Conservation (phyloP, 495 filamentous ascomycete species). For the Apiosordaria backusii region DNA sequence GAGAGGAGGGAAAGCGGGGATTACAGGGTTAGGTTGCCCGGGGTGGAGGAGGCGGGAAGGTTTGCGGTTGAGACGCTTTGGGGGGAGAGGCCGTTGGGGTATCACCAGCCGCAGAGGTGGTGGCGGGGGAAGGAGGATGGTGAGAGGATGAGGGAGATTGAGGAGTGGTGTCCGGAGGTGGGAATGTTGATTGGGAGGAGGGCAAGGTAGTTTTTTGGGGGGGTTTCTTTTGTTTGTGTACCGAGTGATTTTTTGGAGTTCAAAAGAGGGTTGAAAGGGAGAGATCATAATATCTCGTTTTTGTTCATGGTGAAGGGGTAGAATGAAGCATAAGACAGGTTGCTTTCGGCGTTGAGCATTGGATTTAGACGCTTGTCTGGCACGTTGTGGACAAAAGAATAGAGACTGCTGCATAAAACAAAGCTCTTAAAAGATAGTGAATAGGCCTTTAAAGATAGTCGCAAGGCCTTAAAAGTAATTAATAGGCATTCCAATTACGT, state of each 20-base stretch:
- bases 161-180: constrained; percentile 23
- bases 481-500: too few relatives aligned
- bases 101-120: constrained; percentile 22
- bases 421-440: too few relatives aligned
- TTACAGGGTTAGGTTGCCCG: constrained; percentile 4
- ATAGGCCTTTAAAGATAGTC: too few relatives aligned
- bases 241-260: not conserved
- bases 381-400: too few relatives aligned
- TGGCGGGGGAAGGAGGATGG: not conserved
- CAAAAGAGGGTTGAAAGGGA: not conserved
- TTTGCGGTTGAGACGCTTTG: constrained; percentile 22
- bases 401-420: too few relatives aligned
- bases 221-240: not conserved
- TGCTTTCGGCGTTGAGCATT: too few relatives aligned
- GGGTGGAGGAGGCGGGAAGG: constrained; percentile 1
- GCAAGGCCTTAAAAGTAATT: too few relatives aligned
- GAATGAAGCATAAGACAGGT: not conserved
- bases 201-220: not conserved
- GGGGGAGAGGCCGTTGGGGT: constrained; percentile 14
- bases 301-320: not conserved
- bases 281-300: not conserved
- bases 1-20: not conserved
- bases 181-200: constrained; percentile 15
- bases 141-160: constrained; percentile 14
- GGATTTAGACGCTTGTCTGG: too few relatives aligned